Percentiles rank a stretch among this genome's conserved stretches.
phyloP scores from a whole-genome alignment of 768 basidiomycete species.

The Tricholoma flavovirens region DNA sequence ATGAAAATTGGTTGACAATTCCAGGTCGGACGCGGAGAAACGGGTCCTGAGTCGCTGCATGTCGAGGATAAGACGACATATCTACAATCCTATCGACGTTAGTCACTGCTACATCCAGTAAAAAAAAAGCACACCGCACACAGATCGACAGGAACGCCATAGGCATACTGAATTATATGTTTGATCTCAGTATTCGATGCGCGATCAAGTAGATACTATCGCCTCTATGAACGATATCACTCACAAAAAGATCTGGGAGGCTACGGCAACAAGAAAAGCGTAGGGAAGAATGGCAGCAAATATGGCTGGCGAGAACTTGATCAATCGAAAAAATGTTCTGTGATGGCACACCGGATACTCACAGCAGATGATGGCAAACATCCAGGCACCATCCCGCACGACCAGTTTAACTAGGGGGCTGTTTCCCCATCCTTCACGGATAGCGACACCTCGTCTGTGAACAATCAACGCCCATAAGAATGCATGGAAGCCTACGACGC shows the following conservation, averaged over 20 bases:
- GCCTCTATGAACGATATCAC: too few relatives aligned
- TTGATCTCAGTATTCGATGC: neutral
- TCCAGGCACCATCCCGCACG: neutral
- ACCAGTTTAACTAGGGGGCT: neutral
- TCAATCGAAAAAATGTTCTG: neutral
- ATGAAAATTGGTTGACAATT: neutral
- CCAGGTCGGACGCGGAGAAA: neutral
- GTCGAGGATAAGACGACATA: neutral
- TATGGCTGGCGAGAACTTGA: neutral
- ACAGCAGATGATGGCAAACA: neutral
- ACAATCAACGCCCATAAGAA: constrained; percentile 5
- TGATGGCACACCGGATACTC: neutral
- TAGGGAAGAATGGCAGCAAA: neutral
- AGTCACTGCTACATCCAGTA: neutral
- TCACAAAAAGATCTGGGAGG: neutral
- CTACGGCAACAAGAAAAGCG: neutral
- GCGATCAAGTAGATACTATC: neutral
- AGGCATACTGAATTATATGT: neutral
- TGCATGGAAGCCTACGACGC: neutral
- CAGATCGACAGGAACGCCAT: neutral
- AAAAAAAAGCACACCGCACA: neutral
- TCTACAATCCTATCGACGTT: neutral
- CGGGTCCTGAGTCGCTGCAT: neutral
- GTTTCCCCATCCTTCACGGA: neutral
- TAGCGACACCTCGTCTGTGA: constrained; percentile 5